Conservation (phyloP, 1,139 yeast species). For the Lodderomyces metapsilosis region DNA sequence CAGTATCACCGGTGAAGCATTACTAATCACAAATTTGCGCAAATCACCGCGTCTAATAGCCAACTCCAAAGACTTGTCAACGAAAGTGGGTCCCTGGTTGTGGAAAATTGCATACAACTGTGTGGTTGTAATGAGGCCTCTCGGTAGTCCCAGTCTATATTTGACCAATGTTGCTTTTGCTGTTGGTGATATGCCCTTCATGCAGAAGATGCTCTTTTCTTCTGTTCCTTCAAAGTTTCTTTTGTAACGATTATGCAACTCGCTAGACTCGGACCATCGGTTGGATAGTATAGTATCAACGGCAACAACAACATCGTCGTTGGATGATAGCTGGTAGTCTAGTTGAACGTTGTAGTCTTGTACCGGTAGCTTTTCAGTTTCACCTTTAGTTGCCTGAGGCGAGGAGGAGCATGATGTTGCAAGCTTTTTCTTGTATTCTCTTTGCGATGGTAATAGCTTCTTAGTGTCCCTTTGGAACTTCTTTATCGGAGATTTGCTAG, state of each 20-base stretch:
- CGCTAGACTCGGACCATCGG: constrained; percentile 40
- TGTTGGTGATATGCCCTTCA: constrained; percentile 33
- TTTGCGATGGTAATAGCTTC: constrained; percentile 27
- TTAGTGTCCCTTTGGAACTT: constrained; percentile 23
- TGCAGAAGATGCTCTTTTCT: constrained; percentile 30
- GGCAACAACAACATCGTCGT: constrained; percentile 34
- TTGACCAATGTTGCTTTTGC: constrained; percentile 39
- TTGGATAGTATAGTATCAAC: constrained; percentile 33
- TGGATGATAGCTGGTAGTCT: constrained; percentile 35
- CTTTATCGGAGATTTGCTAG: constrained; percentile 23
- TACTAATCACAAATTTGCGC: constrained; percentile 41
- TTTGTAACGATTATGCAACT: constrained; percentile 24
- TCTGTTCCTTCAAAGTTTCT: constrained; percentile 17
- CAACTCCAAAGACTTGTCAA: constrained; percentile 40
- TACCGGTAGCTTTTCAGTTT: constrained; percentile 18
- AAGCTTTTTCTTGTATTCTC: constrained; percentile 22
- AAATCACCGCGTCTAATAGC: constrained; percentile 32
- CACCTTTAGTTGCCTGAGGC: constrained; percentile 9
- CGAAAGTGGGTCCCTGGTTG: constrained; percentile 41
- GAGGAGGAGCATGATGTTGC: constrained; percentile 3
- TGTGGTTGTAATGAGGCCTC: constrained; percentile 35
- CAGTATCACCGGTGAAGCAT: constrained; percentile 48
- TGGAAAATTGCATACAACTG: constrained; percentile 44
- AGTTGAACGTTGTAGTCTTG: constrained; percentile 40
- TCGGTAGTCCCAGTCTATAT: constrained; percentile 34